Evolutionary conservation across 345 rosid genomes (phyloP).

Genomic region (Pistacia vera): DNA sequence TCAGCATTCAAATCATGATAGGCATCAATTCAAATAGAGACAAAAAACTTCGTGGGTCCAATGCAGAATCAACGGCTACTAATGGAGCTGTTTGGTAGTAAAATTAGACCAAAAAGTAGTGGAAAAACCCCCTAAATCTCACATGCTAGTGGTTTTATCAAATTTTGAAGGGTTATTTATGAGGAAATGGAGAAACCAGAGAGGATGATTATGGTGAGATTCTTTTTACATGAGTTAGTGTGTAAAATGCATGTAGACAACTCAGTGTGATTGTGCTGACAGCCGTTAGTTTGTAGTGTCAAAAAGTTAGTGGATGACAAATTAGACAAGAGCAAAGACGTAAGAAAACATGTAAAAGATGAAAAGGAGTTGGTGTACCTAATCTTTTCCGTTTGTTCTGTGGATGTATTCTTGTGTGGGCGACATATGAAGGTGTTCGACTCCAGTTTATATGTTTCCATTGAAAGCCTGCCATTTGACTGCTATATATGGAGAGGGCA

Average conservation of each 20-base stretch:
- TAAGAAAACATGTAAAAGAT: not conserved
- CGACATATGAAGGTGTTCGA: too few relatives aligned
- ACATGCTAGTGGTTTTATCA: not conserved
- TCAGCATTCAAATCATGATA: not conserved
- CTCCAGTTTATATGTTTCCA: not conserved
- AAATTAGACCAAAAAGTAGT: slow-evolving; percentile 1
- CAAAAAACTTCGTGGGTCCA: not conserved
- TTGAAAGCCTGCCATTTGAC: not conserved
- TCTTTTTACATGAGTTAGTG: not conserved
- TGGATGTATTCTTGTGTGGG: not conserved
- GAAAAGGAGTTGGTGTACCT: not conserved
- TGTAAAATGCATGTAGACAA: not conserved
- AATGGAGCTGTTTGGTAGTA: not conserved
- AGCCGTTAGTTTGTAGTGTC: not conserved
- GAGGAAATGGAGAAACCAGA: not conserved
- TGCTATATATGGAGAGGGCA: too few relatives aligned
- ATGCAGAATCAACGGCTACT: not conserved
- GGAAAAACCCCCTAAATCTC: not conserved
- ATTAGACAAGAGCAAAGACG: not conserved
- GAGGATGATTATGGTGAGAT: not conserved
- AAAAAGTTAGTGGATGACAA: not conserved
- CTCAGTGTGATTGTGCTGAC: not conserved
- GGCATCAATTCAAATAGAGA: not conserved
- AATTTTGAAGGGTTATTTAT: not conserved
- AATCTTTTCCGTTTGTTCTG: not conserved